Percentiles rank a stretch among this genome's conserved stretches.
These are phyloP conservation scores for Talaromyces liani DNA, from an alignment of 495 filamentous ascomycete genomes.

Conservation along the genomic window DNA sequence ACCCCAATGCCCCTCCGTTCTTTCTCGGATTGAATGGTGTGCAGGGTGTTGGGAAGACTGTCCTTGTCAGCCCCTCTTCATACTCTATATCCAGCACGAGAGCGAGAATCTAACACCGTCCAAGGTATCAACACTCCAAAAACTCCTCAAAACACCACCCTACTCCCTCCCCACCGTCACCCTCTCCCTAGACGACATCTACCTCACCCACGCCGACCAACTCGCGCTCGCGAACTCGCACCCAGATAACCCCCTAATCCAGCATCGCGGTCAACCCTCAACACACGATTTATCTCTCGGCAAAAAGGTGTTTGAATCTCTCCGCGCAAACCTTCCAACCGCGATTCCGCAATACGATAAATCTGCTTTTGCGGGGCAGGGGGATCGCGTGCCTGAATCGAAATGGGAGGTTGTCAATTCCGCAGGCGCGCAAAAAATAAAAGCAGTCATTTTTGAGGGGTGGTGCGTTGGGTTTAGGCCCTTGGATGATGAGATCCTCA, in stretches of 20 bases:
- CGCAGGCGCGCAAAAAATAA: constrained; percentile 40
- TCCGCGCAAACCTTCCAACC: constrained; percentile 44
- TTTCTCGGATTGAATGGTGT: constrained; percentile 59
- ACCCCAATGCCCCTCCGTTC: constrained; percentile 42
- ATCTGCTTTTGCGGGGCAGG: constrained; percentile 64
- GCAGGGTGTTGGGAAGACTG: constrained; percentile 88
- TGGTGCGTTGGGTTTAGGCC: constrained; percentile 86
- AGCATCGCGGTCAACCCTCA: constrained; percentile 75
- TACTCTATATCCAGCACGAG: background rate
- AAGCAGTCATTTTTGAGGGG: constrained; percentile 79
- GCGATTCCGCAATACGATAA: constrained; percentile 82
- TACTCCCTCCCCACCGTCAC: constrained; percentile 66
- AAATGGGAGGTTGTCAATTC: constrained; percentile 59
- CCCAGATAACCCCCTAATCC: constrained; percentile 66
- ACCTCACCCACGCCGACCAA: constrained; percentile 69
- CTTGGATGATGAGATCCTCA: constrained; percentile 46
- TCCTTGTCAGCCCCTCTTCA: constrained; percentile 44
- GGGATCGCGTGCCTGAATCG: constrained; percentile 59
- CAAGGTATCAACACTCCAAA: constrained; percentile 57
- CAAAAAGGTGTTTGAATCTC: constrained; percentile 50
- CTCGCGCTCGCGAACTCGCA: constrained; percentile 55
- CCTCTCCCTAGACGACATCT: constrained; percentile 87
- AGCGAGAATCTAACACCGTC: background rate
- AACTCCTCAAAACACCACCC: constrained; percentile 57
- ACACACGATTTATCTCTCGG: constrained; percentile 78